Evolutionary conservation across 2,329 filamentous ascomycete genomes (phyloP), one percentile per base, ranked within the genome.

Genomic region (Curvularia eragrostidis): DNA sequence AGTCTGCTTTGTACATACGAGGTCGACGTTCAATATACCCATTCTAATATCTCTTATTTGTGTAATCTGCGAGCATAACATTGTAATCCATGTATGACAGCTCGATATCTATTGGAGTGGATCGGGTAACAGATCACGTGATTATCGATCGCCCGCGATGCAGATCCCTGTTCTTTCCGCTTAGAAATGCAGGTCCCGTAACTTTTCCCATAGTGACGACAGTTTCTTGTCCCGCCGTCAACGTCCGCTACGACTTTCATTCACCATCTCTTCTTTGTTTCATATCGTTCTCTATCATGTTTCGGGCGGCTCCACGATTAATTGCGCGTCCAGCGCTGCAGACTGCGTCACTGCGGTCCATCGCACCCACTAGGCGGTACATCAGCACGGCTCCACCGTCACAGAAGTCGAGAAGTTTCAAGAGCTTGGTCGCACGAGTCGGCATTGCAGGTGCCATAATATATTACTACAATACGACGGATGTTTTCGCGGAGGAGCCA

Each of bases 401-500:
- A 64, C 81, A 86, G 72, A 91, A 87, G 80, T 87, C 87, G 69
- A 82, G 91, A 75, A 90, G 88, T 75, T 97, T 91, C 91, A 96
- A 93, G 84, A 89, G 87, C 76, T 83, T 87, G 50, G 84, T 83
- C 3, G 75, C 86, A 69, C 85, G 94, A 81, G 89, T 92, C 86
- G 91, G 87, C 64, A 74, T 95, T 54, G 93, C 91, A 0, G 83
- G 82, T 58, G 91, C 85, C 19, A 87, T 89, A 44, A 80, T 98
- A 48, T 99, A 98, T 81, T 97, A 91, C 79, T 99, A 98, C 78
- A 96, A 93, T 81, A 97, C 93, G 7, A 94, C 89, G 71, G 85
- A 88, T 52, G 83, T 92, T 21, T 98, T 98, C 77, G 91, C 93
- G 15, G 91, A 97, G 70, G 89, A 96, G 77, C 85, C 88, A 34